Conservation (phyloP, 495 filamentous ascomycete species). For the Glonium stellatum region DNA sequence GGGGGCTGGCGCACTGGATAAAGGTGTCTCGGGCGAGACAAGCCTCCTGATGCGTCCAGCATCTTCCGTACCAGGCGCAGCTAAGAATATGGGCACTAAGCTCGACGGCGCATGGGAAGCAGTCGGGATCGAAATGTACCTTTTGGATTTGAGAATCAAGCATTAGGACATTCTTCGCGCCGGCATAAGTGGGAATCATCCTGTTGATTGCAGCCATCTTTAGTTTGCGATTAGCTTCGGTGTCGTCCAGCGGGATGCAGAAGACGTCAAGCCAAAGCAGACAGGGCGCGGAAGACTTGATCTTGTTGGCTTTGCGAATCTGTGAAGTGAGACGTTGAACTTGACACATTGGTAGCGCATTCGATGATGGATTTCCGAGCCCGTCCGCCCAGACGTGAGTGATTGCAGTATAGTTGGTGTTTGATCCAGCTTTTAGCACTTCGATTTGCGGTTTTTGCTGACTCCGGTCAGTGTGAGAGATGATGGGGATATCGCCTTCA, state of each 20-base stretch:
- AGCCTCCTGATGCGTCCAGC: background rate
- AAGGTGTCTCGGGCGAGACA: background rate
- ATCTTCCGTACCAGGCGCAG: background rate
- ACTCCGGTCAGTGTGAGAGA: background rate
- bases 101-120: background rate
- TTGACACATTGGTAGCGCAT: background rate
- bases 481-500: background rate
- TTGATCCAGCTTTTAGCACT: background rate
- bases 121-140: too few species aligned
- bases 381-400: slow-evolving; percentile 1
- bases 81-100: background rate
- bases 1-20: background rate
- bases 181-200: background rate
- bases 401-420: background rate
- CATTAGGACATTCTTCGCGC: background rate
- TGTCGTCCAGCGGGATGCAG: background rate
- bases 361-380: background rate
- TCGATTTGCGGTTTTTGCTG: background rate
- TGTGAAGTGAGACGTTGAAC: background rate
- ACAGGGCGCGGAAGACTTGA: background rate
- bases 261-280: background rate
- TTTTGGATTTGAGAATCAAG: background rate
- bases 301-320: background rate
- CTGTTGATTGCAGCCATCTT: background rate
- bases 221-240: background rate